Evolutionary conservation across 2,329 filamentous ascomycete species (phyloP), one percentile per base, ranked within the genome.

Genomic region (Colletotrichum destructivum): DNA sequence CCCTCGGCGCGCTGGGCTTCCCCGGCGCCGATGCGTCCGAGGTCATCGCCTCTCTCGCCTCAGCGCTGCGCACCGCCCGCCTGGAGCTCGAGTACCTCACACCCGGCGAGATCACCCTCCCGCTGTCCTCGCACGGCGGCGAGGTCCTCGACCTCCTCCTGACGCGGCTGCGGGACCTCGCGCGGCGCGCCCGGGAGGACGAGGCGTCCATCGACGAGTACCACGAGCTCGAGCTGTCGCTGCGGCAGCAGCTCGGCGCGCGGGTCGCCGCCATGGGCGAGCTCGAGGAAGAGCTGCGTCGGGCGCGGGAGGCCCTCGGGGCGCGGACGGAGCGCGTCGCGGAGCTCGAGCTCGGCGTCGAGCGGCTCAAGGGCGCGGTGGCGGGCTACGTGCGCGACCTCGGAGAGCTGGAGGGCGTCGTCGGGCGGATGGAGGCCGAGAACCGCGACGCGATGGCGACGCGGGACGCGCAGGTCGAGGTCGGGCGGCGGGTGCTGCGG

Each of bases 51-150:
- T 82, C 85, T 0, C 83, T 92, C 15, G 78, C 83, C 0, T 73
- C 81, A 2, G 83, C 86, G 2, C 88, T 92, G 79, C 87, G 89
- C 23, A 79, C 86, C 2, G 89, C 89, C 1, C 85, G 90, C 1
- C 80, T 91, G 0, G 89, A 91, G 74, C 85, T 91, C 2, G 90
- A 91, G 77, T 91, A 91, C 75, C 83, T 91, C 23, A 88, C 85
- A 0, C 89, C 89, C 0, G 89, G 89, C 7, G 89, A 91, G 76
- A 81, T 87, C n/a, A 76, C 84, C 0, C 82, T 90, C 0, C 87
- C 88, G 0, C 80, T 90, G 0, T 84, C 84, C 0, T 85, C 85
- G 0, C 85, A 86, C 61, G 89, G 89, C 2, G 86, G 86, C 0
- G 84, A 88, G 62, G 84, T 91, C 0, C 83, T 92, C 0, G 87